A percentile compares a stretch with the other conserved stretches of the same genome.
These are phyloP conservation scores for Eucalyptus virginea DNA, from an alignment of 345 rosid species.

Conservation along the genomic window DNA sequence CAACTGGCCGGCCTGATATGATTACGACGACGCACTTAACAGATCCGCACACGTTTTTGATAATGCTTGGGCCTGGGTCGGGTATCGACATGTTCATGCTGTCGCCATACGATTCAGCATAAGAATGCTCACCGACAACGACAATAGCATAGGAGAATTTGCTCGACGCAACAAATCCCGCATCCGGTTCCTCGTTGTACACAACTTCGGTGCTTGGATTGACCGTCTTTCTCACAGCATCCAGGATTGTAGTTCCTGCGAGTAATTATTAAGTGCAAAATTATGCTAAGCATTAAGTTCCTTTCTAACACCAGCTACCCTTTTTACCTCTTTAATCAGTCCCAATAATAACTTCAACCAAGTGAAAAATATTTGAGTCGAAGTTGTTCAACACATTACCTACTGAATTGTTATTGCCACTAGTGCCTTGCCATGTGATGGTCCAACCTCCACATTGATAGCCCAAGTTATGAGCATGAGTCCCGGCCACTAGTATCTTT, in stretches of 20 bases:
- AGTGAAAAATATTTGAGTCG: neutral
- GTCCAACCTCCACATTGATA: slow-evolving; percentile 93
- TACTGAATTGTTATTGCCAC: slow-evolving; percentile 30
- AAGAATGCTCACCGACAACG: slow-evolving; percentile 73
- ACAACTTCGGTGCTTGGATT: neutral
- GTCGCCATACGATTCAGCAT: slow-evolving; percentile 76
- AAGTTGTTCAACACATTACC: slow-evolving; percentile 9
- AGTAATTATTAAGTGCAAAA: neutral
- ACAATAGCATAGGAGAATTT: slow-evolving; percentile 62
- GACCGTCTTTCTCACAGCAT: neutral
- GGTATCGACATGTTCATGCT: slow-evolving; percentile 47
- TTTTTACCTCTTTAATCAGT: neutral
- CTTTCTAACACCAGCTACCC: neutral
- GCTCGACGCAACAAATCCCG: slow-evolving; percentile 38
- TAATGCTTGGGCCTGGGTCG: slow-evolving; percentile 53
- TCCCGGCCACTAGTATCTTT: slow-evolving; percentile 71
- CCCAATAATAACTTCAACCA: neutral
- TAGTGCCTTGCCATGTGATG: slow-evolving; percentile 63
- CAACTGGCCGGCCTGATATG: slow-evolving; percentile 70
- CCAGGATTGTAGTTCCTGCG: neutral
- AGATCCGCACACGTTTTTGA: slow-evolving; percentile 42
- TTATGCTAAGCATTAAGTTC: neutral
- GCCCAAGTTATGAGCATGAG: slow-evolving; percentile 71
- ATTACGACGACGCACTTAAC: slow-evolving; percentile 64
- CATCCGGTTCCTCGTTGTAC: slow-evolving; percentile 43